Evolutionary conservation across 495 filamentous ascomycete species (phyloP), one percentile per base, ranked within the genome.

Genomic region (Podospora sp.): DNA sequence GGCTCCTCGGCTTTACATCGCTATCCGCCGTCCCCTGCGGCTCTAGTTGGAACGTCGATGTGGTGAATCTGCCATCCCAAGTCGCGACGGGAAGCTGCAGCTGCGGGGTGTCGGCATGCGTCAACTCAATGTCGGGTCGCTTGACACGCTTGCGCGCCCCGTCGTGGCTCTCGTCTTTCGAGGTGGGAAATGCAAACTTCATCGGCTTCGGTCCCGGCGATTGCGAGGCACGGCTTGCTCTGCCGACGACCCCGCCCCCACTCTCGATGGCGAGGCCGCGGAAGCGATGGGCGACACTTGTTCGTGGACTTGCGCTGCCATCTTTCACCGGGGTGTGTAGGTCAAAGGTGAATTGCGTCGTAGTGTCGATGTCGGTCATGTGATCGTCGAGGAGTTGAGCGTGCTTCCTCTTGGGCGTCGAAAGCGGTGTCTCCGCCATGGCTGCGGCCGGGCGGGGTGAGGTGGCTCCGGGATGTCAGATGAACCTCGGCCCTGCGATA

Each of bases 281-380:
- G 70, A 93, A 87, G 63, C 85, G 81, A 68, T 87, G 84, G 66
- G 86, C 88, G 61, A 92, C 88, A 36, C 78, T 84, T 16, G 86
- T 84, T 67, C 86, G 83, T 29, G 90, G 89, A 72, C 90, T 92
- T 33, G 73, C 75, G 68, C 73, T 78, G 51, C 77, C 78, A 35
- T 79, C 78, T 25, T 81, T 79, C 56, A 68, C 21, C 36, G 75
- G 52, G 20, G 68, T 61, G 62, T 72, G 66, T 27, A 73, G 52
- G 61, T 78, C 75, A 55, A 83, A 82, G 0, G 80, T 77, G 67
- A 81, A 82, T 59, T 51, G 67, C 26, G 66, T 46, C 22, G 62
- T 57, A 9, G 61, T 71, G 62, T 72, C 40, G 0, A 72, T 65
- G 2, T 62, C 63, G 50, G 71, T 63, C 8, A 69, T 36, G 57